phyloP scores from a whole-genome alignment of 2,329 filamentous ascomycete genomes.

The Mycosphaerelloides madeirae region DNA sequence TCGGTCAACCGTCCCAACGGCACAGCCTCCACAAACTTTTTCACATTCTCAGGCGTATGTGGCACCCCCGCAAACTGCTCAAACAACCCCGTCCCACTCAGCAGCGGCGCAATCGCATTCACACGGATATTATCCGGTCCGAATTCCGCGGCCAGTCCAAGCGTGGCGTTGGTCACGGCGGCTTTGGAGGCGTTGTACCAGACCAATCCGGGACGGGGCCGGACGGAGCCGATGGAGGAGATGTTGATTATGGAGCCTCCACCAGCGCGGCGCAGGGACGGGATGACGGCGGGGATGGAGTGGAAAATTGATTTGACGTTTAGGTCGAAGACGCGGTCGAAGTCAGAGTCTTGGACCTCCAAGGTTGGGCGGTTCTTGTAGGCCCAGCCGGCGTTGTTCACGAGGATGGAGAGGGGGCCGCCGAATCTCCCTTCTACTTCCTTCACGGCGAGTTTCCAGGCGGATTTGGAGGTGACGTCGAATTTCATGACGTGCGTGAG shows the following conservation, averaged over 20 bases:
- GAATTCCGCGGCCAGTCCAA: neutral
- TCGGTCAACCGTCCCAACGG: slow-evolving; percentile 2
- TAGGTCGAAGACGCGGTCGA: slow-evolving; percentile 4
- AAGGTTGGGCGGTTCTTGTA: slow-evolving; percentile 4
- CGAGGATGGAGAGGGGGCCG: neutral
- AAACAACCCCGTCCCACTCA: slow-evolving; percentile 2
- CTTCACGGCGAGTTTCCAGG: neutral
- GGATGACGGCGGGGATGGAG: slow-evolving; percentile 2
- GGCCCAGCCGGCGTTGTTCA: slow-evolving; percentile 6
- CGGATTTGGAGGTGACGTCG: neutral
- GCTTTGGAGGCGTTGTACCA: slow-evolving; percentile 3
- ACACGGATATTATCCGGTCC: neutral
- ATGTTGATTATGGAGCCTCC: slow-evolving; percentile 2
- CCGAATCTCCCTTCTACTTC: neutral
- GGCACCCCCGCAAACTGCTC: slow-evolving; percentile 3
- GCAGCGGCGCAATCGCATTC: neutral
- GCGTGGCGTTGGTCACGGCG: neutral
- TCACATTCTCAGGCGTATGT: slow-evolving; percentile 5
- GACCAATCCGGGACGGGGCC: neutral
- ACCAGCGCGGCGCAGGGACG: neutral
- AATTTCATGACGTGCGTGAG: slow-evolving; percentile 3
- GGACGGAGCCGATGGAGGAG: slow-evolving; percentile 1
- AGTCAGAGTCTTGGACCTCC: neutral
- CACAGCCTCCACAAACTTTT: slow-evolving; percentile 4
- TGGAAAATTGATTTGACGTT: slow-evolving; percentile 5